phyloP scores from a whole-genome alignment of 345 rosid species.

The Fremontodendron californicum region DNA sequence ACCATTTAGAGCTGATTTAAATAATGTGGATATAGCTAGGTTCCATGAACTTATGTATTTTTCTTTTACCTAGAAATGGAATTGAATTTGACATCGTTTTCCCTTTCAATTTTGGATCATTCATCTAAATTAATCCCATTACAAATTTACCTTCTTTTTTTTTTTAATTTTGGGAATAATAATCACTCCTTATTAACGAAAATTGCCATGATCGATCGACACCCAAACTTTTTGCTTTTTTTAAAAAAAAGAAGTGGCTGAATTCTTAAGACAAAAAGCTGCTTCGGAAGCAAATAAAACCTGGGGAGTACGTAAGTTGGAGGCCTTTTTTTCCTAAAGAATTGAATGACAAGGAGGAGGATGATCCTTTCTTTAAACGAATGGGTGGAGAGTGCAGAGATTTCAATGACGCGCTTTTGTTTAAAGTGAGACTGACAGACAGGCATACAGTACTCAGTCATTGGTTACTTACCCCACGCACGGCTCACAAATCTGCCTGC shows the following conservation, averaged over 20 bases:
- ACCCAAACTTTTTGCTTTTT: neutral
- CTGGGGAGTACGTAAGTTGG: neutral
- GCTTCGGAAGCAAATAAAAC: neutral
- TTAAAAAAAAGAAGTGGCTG: neutral
- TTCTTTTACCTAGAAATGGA: neutral
- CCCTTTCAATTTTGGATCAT: neutral
- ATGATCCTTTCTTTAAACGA: too few relatives aligned
- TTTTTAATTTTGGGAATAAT: neutral
- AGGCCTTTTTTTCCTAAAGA: neutral
- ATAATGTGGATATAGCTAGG: too few relatives aligned
- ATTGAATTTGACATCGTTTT: neutral
- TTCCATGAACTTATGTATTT: neutral
- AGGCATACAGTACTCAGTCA: too few relatives aligned
- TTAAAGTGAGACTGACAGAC: too few relatives aligned
- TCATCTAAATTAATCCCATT: neutral
- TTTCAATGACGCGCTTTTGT: too few relatives aligned
- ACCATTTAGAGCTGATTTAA: neutral
- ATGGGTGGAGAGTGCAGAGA: too few relatives aligned
- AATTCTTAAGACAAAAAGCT: neutral
- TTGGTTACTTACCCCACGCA: too few relatives aligned
- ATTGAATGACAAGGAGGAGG: too few relatives aligned
- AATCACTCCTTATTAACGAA: neutral
- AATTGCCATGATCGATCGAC: neutral
- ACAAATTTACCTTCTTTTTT: neutral
- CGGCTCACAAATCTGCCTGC: too few relatives aligned